Conservation (phyloP, 2,329 filamentous ascomycete genomes). For the Penicillium sp. region DNA sequence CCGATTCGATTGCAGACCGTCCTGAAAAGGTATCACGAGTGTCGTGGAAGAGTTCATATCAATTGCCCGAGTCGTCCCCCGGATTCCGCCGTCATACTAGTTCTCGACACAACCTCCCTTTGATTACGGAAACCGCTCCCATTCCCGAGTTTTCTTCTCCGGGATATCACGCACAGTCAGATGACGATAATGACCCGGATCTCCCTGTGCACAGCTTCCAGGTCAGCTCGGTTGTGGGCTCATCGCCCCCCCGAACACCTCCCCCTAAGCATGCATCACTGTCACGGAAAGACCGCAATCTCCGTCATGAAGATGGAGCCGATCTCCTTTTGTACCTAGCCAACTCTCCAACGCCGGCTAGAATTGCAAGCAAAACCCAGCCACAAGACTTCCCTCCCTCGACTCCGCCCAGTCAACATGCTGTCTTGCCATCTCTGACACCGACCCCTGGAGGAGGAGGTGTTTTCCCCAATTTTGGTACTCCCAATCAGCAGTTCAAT, state of each 20-base stretch:
- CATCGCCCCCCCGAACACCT: conserved; percentile 87
- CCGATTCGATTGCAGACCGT: conserved; percentile 61
- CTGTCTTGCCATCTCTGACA: conserved; percentile 56
- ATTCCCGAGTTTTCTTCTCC: conserved; percentile 67
- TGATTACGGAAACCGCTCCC: conserved; percentile 74
- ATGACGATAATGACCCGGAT: conserved; percentile 83
- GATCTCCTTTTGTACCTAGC: conserved; percentile 84
- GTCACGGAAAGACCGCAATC: conserved; percentile 56
- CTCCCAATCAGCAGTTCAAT: conserved; percentile 85
- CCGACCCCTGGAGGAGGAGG: conserved; percentile 68
- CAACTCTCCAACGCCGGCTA: conserved; percentile 86
- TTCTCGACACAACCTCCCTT: conserved; percentile 76
- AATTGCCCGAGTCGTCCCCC: conserved; percentile 84
- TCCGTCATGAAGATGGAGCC: conserved; percentile 76
- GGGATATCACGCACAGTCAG: conserved; percentile 47
- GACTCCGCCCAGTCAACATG: conserved; percentile 73
- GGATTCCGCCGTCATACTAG: conserved; percentile 73
- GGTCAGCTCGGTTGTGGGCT: conserved; percentile 61
- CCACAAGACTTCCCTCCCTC: conserved; percentile 66
- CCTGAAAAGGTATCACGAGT: conserved; percentile 64
- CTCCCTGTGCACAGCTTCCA: conserved; percentile 62
- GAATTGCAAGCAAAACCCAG: conserved; percentile 54
- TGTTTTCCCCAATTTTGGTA: conserved; percentile 75
- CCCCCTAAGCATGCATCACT: conserved; percentile 62
- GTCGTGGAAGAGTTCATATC: conserved; percentile 78